Evolutionary conservation across 2,329 filamentous ascomycete genomes (phyloP).

Genomic region (Cordyceps fumosorosea): DNA sequence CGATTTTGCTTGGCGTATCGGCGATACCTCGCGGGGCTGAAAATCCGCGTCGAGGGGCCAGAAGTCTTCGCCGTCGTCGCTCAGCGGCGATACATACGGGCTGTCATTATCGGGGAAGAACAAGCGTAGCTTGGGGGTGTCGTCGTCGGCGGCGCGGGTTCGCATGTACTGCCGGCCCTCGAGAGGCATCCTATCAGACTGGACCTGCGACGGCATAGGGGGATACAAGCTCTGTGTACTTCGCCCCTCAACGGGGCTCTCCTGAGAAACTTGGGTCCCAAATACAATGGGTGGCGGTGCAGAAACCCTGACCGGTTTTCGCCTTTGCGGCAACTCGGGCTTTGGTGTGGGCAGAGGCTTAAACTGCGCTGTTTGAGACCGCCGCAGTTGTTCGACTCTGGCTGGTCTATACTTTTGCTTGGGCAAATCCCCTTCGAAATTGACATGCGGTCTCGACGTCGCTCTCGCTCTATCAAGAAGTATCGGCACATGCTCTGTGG

Average conservation of each 20-base stretch:
- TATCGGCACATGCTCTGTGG: neutral
- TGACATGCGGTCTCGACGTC: neutral
- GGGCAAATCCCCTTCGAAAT: neutral
- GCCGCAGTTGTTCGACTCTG: neutral
- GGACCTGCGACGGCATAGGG: neutral
- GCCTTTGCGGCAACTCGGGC: neutral
- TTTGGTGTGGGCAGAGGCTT: conserved; percentile 4
- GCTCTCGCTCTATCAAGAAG: neutral
- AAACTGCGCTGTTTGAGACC: neutral
- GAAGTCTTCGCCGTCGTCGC: neutral
- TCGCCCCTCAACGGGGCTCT: neutral
- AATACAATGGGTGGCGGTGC: neutral
- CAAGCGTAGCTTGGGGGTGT: neutral
- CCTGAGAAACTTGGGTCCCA: neutral
- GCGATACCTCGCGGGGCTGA: neutral
- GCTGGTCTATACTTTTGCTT: neutral
- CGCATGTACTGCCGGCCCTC: neutral
- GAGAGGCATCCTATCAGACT: neutral
- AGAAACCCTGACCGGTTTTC: neutral
- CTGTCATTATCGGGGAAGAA: neutral
- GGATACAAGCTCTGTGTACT: neutral
- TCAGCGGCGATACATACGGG: conserved; percentile 7
- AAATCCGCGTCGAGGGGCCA: neutral
- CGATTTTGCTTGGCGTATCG: neutral
- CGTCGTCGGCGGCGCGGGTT: neutral